phyloP scores from a whole-genome alignment of 164 flowering plant species.

The Dillenia suffruticosa region DNA sequence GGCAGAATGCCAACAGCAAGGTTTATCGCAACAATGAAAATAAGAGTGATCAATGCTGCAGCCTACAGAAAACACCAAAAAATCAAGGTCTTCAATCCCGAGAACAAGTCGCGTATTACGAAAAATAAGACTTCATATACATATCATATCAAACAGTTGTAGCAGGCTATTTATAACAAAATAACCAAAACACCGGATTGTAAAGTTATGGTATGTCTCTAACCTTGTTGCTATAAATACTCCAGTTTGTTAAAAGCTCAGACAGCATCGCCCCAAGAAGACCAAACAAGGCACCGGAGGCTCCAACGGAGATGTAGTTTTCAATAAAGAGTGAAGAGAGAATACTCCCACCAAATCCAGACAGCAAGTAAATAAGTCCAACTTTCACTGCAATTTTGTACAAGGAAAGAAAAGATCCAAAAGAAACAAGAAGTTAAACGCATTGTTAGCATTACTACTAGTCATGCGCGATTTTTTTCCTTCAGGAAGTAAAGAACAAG shows the following conservation, averaged over 20 bases:
- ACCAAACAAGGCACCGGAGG: slow-evolving; percentile 90
- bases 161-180: not conserved
- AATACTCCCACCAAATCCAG: slow-evolving; percentile 78
- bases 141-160: not conserved
- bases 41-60: slow-evolving; percentile 69
- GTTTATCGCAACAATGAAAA: slow-evolving; percentile 60
- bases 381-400: slow-evolving; percentile 51
- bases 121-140: not conserved
- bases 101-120: not conserved
- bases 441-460: not conserved
- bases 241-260: slow-evolving; percentile 80
- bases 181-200: not conserved
- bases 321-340: slow-evolving; percentile 60
- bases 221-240: slow-evolving; percentile 70
- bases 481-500: not conserved
- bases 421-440: not conserved
- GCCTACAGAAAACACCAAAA: slow-evolving; percentile 30
- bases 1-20: slow-evolving; percentile 81
- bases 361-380: slow-evolving; percentile 60
- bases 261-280: slow-evolving; percentile 93
- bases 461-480: not conserved
- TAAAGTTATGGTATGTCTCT: not conserved
- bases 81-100: not conserved
- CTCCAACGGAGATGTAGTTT: slow-evolving; percentile 69
- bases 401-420: not conserved